Evolutionary conservation across 805 yeast genomes (phyloP).

Genomic region (Kluyveromyces wickerhamii): DNA sequence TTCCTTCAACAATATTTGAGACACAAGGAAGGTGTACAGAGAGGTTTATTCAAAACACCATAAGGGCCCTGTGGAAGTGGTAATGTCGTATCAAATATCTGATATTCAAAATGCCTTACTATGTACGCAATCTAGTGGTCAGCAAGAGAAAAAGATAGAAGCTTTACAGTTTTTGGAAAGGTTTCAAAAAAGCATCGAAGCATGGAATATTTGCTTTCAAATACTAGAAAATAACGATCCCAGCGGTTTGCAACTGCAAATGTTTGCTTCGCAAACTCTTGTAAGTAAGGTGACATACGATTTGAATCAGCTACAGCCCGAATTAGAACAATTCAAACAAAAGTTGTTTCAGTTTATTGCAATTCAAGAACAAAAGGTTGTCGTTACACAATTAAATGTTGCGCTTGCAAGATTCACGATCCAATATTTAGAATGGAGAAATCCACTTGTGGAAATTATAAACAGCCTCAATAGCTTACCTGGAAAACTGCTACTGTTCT

Average conservation of each 20-base stretch:
- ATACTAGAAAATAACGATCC: slow-evolving; percentile 35
- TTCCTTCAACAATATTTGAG: neutral
- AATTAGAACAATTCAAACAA: slow-evolving; percentile 55
- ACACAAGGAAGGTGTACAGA: neutral
- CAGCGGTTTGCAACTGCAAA: slow-evolving; percentile 46
- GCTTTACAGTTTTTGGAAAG: slow-evolving; percentile 55
- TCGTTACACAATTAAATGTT: slow-evolving; percentile 77
- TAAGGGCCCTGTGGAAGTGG: neutral
- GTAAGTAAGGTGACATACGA: slow-evolving; percentile 81
- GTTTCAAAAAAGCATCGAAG: slow-evolving; percentile 74
- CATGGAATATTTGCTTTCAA: slow-evolving; percentile 68
- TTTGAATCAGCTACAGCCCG: slow-evolving; percentile 56
- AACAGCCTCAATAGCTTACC: slow-evolving; percentile 33
- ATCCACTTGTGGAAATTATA: slow-evolving; percentile 64
- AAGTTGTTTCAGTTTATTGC: slow-evolving; percentile 44
- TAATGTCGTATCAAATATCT: slow-evolving; percentile 14
- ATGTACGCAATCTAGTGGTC: slow-evolving; percentile 24
- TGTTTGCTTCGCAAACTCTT: slow-evolving; percentile 89
- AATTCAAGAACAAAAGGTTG: slow-evolving; percentile 45
- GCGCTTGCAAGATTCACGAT: slow-evolving; percentile 77
- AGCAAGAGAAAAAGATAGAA: slow-evolving; percentile 30
- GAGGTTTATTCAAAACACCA: neutral
- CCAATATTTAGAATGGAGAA: slow-evolving; percentile 66
- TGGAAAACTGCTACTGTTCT: slow-evolving; percentile 59
- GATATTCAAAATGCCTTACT: slow-evolving; percentile 23